A percentile compares a stretch with the other conserved stretches of the same genome.
Conservation (phyloP, 2,329 filamentous ascomycete species). For the Alternaria longipes region DNA sequence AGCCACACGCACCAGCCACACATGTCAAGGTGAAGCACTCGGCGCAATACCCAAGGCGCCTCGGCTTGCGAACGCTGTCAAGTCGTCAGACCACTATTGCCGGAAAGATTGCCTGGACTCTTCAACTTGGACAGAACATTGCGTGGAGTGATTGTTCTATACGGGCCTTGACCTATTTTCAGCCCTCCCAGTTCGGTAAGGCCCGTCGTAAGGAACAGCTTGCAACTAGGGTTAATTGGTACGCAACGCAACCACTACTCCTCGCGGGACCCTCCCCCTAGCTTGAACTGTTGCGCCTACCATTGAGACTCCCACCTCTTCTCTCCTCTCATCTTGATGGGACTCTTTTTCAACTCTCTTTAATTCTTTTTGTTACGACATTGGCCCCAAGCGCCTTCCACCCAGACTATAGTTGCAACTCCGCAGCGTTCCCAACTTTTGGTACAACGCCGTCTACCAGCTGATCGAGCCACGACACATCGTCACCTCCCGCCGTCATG, state of each 20-base stretch:
- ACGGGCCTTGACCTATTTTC: conserved; percentile 26
- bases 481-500: conserved; percentile 45
- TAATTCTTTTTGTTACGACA: conserved; percentile 30
- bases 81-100: background rate
- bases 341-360: conserved; percentile 48
- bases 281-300: conserved; percentile 36
- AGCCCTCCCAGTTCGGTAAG: conserved; percentile 34
- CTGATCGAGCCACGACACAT: conserved; percentile 30
- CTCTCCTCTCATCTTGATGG: conserved; percentile 30
- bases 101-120: background rate
- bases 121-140: background rate
- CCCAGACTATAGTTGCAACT: conserved; percentile 20
- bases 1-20: conserved; percentile 8
- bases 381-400: conserved; percentile 9
- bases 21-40: conserved; percentile 17
- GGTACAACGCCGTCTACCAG: conserved; percentile 27
- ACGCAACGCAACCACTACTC: conserved; percentile 29
- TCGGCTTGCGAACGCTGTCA: conserved; percentile 5
- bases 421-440: conserved; percentile 11
- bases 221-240: conserved; percentile 45
- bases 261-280: conserved; percentile 33
- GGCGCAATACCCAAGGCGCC: conserved; percentile 16
- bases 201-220: conserved; percentile 33
- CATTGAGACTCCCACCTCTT: conserved; percentile 30
- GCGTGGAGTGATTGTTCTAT: background rate